Base-by-base conservation (phyloP, 257 asterid genomes). In the Echium plantagineum region DNA sequence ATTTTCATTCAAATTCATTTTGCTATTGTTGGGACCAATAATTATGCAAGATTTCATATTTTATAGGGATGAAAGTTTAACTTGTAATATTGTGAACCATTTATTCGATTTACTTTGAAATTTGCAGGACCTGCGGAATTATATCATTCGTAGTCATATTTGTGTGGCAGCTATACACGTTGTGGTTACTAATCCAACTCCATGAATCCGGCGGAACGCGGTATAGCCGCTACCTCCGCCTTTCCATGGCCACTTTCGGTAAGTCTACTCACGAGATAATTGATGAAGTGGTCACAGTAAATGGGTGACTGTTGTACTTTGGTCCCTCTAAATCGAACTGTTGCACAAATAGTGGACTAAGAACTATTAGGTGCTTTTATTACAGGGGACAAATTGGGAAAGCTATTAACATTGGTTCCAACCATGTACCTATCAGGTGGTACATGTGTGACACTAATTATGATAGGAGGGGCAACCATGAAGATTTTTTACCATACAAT, bases 351-450 rank as follows among this genome's bases (percentile, higher is more conserved):
- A 15, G 21, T 5, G 35, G 10, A 4, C 5, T 18, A 0, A 60
- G 15, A 52, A 19, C 9, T n/a, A 52, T 47, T 9, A n/a, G 26
- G 2, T 32, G 26, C 3, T 4, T 32, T 30, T 58, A 13, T 30
- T 58, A 13, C 74, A 90, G 97, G 97, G 64, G 85, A 76, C 62
- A 83, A 71, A 59, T 59, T 72, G 47, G 97, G 94, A 26, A 90
- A 90, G 60, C 38, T 85, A 35, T 55, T 81, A 70, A 88, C 89
- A 20, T 68, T 87, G 58, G 78, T 86, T 71, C 97, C 97, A 21
- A 90, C 90, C 47, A 67, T 80, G 74, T 90, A 90, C 66, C 77
- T 90, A 19, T 87, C 97, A 18, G 96, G 97, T 21, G 97, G 97
- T 52, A 90, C 97, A 51, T 90, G 97, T 38, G 94, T 86, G n/a